Percentiles rank a stretch among this genome's conserved stretches.
phyloP scores from a whole-genome alignment of 192 early-diverging fungal genomes.

The Lobosporangium transversale region DNA sequence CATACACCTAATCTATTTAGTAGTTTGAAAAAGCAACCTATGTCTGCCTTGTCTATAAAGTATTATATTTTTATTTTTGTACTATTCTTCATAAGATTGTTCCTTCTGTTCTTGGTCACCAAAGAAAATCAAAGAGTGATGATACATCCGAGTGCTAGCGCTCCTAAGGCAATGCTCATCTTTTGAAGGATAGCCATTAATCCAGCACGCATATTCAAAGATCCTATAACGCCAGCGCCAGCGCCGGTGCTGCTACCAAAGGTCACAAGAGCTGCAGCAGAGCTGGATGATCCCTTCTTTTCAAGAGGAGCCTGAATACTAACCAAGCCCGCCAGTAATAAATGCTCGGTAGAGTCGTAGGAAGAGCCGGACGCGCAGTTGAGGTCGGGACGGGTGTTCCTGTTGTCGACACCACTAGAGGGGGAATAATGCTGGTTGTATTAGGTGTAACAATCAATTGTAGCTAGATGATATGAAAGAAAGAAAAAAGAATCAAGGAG shows the following conservation, averaged over 20 bases:
- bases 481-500: background rate
- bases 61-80: too few species aligned
- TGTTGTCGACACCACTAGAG: background rate
- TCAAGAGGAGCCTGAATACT: background rate
- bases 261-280: background rate
- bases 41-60: background rate
- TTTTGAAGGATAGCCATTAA: background rate
- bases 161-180: conserved; percentile 15
- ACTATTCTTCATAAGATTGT: too few species aligned
- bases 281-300: background rate
- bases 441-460: conserved; percentile 5
- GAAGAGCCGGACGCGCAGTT: background rate
- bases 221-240: too few species aligned
- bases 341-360: background rate
- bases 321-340: conserved; percentile 20
- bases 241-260: too few species aligned
- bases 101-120: background rate
- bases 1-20: too few species aligned
- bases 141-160: conserved; percentile 1
- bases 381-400: background rate
- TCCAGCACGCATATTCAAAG: background rate
- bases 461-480: background rate
- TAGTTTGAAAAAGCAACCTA: too few species aligned
- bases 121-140: conserved; percentile 17
- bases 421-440: background rate